Conservation (phyloP, 208 protist species). For the Trichomonas vaginalis region DNA sequence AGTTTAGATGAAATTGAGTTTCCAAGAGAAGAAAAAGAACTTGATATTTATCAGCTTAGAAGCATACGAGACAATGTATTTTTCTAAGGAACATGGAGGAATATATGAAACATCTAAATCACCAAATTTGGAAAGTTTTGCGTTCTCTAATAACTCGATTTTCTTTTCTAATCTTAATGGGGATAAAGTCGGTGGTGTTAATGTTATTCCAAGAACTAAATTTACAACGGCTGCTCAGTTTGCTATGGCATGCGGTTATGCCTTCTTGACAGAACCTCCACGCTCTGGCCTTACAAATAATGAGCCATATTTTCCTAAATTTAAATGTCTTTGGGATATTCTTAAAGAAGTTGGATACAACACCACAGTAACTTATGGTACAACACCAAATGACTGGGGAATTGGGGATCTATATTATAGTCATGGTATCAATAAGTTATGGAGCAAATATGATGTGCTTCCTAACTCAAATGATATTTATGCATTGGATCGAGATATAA, state of each 20-base stretch:
- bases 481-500: background rate
- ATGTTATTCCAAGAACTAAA: background rate
- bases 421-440: too few species aligned
- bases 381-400: background rate
- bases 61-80: background rate
- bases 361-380: background rate
- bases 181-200: background rate
- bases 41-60: background rate
- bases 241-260: background rate
- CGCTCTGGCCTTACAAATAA: too few species aligned
- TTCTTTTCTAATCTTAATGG: background rate
- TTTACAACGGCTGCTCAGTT: background rate
- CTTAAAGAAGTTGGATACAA: background rate
- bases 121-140: background rate
- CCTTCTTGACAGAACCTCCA: background rate
- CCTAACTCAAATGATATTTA: background rate
- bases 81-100: background rate
- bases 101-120: background rate
- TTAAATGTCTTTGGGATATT: background rate
- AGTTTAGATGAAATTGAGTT: too few species aligned
- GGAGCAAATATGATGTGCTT: background rate
- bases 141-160: background rate
- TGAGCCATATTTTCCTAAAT: background rate
- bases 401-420: background rate
- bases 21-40: background rate